These are phyloP conservation scores for Caryopteris hybrid DNA, from an alignment of 305 asterid species.

Conservation along the genomic window DNA sequence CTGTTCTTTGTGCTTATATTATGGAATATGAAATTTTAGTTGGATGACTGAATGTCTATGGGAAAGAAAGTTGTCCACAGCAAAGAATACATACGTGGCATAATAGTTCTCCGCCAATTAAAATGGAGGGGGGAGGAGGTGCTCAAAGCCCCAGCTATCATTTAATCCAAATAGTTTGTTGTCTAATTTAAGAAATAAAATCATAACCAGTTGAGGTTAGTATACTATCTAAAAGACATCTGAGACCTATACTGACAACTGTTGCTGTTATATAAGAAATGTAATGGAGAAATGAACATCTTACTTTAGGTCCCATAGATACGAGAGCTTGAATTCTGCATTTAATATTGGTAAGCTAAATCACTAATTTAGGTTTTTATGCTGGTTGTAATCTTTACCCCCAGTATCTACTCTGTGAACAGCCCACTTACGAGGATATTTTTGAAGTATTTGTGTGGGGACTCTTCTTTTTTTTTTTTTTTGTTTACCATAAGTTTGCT, in stretches of 20 bases:
- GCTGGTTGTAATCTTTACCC: too few species aligned
- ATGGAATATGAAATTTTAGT: neutral
- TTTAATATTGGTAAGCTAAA: conserved; percentile 1
- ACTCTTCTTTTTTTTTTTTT: neutral
- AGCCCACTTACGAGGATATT: neutral
- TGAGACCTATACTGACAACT: neutral
- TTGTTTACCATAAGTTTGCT: neutral
- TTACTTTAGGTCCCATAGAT: neutral
- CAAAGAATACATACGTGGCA: too few species aligned
- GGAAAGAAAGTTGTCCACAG: neutral
- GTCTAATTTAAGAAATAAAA: neutral
- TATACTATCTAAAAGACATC: neutral
- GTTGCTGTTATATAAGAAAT: neutral
- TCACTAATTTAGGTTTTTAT: neutral
- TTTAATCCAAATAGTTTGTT: neutral
- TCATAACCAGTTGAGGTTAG: neutral
- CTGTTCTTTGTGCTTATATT: too few species aligned
- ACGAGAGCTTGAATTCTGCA: neutral
- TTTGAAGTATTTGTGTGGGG: neutral
- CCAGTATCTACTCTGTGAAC: neutral
- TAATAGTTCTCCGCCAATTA: neutral
- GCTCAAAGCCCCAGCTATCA: neutral
- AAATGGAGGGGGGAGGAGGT: neutral
- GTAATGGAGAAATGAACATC: neutral
- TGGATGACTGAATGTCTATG: neutral